phyloP scores from a whole-genome alignment of 2,329 filamentous ascomycete genomes.

The Fusarium metavorans region DNA sequence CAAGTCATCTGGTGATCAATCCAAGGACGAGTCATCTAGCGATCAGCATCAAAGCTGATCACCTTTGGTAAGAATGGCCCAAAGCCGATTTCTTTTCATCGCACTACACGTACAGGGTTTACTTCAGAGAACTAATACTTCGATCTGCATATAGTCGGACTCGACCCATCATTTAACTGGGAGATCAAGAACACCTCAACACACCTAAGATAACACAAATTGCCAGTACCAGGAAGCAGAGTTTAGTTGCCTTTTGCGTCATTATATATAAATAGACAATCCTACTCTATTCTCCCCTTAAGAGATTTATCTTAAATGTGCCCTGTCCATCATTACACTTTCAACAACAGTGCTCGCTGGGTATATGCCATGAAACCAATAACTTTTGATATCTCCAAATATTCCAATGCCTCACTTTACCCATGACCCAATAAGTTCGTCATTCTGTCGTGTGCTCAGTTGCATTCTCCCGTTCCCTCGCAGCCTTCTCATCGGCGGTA shows the following conservation, averaged over 20 bases:
- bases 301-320: background rate
- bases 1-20: background rate
- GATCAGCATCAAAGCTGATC: background rate
- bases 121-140: background rate
- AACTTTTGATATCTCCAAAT: background rate
- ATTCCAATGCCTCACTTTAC: background rate
- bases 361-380: background rate
- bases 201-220: background rate
- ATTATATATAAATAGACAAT: background rate
- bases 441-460: background rate
- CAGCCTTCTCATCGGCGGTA: conserved; percentile 67
- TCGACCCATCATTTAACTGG: background rate
- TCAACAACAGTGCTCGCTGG: background rate
- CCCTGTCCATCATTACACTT: background rate
- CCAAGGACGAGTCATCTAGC: background rate
- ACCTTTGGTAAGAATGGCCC: background rate
- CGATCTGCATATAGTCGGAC: background rate
- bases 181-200: background rate
- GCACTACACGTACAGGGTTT: too few relatives aligned
- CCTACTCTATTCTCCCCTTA: background rate
- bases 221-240: background rate
- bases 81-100: background rate
- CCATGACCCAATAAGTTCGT: background rate
- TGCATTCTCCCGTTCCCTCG: conserved; percentile 27
- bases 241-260: background rate